Percentiles rank a stretch among this genome's conserved stretches.
Evolutionary conservation across 2,329 filamentous ascomycete species (phyloP).

Genomic region (Nemania abortiva): DNA sequence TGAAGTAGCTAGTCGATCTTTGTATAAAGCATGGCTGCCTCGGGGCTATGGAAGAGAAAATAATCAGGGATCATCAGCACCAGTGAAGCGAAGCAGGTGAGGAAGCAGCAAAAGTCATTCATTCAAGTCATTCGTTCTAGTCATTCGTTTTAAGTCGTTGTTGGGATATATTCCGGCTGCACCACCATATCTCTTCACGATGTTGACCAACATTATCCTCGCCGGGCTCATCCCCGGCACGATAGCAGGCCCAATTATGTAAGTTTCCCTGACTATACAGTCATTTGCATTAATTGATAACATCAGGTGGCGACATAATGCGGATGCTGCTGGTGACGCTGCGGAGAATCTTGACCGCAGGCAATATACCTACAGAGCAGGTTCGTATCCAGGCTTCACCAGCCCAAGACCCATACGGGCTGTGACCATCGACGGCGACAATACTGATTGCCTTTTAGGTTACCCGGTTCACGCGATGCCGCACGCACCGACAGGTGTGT

Average conservation of each 20-base stretch:
- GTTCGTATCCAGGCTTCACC: slow-evolving; percentile 9
- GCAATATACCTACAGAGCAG: background rate
- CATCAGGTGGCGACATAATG: slow-evolving; percentile 10
- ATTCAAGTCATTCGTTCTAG: too few species aligned
- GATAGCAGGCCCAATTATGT: slow-evolving; percentile 49
- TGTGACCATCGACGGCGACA: background rate
- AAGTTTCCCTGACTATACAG: slow-evolving; percentile 26
- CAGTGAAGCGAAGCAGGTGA: slow-evolving; percentile 23
- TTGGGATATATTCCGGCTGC: slow-evolving; percentile 17
- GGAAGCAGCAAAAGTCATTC: slow-evolving; percentile 12
- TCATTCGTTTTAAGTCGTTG: slow-evolving; percentile 21
- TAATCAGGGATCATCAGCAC: slow-evolving; percentile 26
- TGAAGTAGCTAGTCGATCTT: background rate
- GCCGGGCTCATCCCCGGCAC: slow-evolving; percentile 47
- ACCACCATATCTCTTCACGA: slow-evolving; percentile 37
- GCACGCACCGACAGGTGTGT: background rate
- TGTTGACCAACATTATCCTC: slow-evolving; percentile 48
- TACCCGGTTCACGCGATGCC: background rate
- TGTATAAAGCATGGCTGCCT: slow-evolving; percentile 32
- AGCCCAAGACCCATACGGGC: too few species aligned
- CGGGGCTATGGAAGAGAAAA: background rate
- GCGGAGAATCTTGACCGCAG: background rate
- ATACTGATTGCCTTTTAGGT: background rate
- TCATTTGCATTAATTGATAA: slow-evolving; percentile 1
- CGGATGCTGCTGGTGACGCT: background rate